phyloP scores from a whole-genome alignment of 2,329 filamentous ascomycete genomes.

The Fusarium musae region DNA sequence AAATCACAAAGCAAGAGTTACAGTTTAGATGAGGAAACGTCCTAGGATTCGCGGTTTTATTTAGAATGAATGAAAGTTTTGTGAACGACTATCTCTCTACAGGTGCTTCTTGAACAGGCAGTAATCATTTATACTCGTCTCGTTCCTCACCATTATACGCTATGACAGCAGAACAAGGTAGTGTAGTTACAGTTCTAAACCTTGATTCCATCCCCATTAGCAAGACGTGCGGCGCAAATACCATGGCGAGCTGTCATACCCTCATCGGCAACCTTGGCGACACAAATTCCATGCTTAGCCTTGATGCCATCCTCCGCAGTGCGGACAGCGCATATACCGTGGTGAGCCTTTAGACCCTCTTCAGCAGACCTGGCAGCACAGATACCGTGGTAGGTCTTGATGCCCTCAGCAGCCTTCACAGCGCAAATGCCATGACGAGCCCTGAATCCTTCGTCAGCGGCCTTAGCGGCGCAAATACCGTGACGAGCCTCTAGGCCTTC shows the following conservation, averaged over 20 bases:
- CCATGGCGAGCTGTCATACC: neutral
- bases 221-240: neutral
- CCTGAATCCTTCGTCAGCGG: neutral
- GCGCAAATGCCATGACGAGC: neutral
- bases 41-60: too few relatives aligned
- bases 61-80: neutral
- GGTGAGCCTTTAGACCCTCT: neutral
- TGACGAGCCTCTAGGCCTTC: neutral
- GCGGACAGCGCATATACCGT: neutral
- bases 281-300: neutral
- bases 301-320: neutral
- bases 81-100: too few relatives aligned
- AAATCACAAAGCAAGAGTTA: neutral
- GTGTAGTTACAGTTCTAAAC: neutral
- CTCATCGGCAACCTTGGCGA: neutral
- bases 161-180: neutral
- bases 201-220: neutral
- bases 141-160: neutral
- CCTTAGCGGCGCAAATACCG: neutral
- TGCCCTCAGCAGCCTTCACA: too few relatives aligned
- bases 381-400: too few relatives aligned
- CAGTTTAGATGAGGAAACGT: too few relatives aligned
- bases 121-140: too few relatives aligned
- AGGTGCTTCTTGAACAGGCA: neutral
- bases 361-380: too few relatives aligned